A percentile compares a stretch with the other conserved stretches of the same genome.
phyloP scores from a whole-genome alignment of 352 stramenopile genomes.

The Phytophthora quininea region DNA sequence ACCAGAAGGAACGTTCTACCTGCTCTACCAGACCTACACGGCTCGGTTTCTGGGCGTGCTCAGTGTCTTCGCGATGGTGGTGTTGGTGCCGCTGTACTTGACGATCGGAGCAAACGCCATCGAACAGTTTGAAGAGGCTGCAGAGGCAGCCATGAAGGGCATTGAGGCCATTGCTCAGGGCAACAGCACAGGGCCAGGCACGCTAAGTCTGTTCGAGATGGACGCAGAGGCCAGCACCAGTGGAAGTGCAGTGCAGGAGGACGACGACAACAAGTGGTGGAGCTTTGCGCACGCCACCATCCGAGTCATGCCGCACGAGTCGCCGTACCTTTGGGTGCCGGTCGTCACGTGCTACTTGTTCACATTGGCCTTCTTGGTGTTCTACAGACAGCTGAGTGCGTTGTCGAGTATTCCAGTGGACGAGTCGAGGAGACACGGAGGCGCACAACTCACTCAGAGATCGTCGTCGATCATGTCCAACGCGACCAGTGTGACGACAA shows the following conservation, averaged over 20 bases:
- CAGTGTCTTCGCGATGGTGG: conserved; percentile 65
- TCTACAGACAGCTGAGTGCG: conserved; percentile 70
- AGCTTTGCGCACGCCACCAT: conserved; percentile 84
- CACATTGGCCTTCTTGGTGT: conserved; percentile 72
- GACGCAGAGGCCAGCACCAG: conserved; percentile 11
- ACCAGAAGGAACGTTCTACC: conserved; percentile 83
- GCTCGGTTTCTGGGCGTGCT: conserved; percentile 64
- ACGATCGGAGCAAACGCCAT: conserved; percentile 51
- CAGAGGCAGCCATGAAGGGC: conserved; percentile 28
- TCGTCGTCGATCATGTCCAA: conserved; percentile 39
- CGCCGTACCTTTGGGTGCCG: conserved; percentile 77
- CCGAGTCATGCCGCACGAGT: conserved; percentile 76
- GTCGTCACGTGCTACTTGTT: conserved; percentile 81
- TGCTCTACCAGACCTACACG: conserved; percentile 85
- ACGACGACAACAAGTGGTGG: conserved; percentile 67
- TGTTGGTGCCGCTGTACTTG: conserved; percentile 79
- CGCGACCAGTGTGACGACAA: conserved; percentile 26
- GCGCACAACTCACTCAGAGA: conserved; percentile 9
- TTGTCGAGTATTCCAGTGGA: conserved; percentile 64
- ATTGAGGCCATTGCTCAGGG: conserved; percentile 32
- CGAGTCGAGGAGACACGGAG: conserved; percentile 13
- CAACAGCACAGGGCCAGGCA: conserved; percentile 6
- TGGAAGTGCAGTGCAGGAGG: conserved; percentile 16
- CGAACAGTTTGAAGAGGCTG: conserved; percentile 31
- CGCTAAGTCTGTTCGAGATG: conserved; percentile 12